Evolutionary conservation across 1,284 basidiomycete genomes (phyloP).

Genomic region (Meripilus lineatus): DNA sequence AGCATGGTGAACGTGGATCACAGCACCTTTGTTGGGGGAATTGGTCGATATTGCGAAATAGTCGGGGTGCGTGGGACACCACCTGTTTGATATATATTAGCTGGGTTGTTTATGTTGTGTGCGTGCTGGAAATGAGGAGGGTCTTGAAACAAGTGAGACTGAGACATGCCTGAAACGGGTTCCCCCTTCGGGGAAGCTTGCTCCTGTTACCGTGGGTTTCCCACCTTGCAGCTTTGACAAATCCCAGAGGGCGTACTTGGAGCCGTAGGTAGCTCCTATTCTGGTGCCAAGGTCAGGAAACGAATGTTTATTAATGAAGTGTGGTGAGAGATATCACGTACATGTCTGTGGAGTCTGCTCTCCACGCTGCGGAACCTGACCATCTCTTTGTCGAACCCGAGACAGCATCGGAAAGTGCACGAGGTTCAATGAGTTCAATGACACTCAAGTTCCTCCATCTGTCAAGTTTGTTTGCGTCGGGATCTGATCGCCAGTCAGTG

Average conservation of each 20-base stretch:
- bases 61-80: constrained; percentile 70
- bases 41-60: constrained; percentile 70
- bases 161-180: constrained; percentile 59
- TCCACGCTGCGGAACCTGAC: constrained; percentile 64
- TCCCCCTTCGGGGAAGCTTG: constrained; percentile 61
- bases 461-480: constrained; percentile 45
- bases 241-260: constrained; percentile 71
- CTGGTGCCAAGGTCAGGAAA: constrained; percentile 41
- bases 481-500: constrained; percentile 74
- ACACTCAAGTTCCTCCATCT: constrained; percentile 57
- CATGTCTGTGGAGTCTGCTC: constrained; percentile 64
- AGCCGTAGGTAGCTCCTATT: constrained; percentile 67
- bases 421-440: constrained; percentile 68
- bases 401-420: constrained; percentile 48
- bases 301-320: no score
- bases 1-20: constrained; percentile 63
- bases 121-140: constrained; percentile 9
- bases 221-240: constrained; percentile 65
- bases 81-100: constrained; percentile 36
- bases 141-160: constrained; percentile 5
- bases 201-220: constrained; percentile 55
- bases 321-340: no score
- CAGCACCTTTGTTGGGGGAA: constrained; percentile 53
- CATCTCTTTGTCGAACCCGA: constrained; percentile 42
- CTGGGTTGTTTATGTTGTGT: constrained; percentile 1